Evolutionary conservation across 306 rosid species (phyloP).

Genomic region (Elaeagnus macrophylla): DNA sequence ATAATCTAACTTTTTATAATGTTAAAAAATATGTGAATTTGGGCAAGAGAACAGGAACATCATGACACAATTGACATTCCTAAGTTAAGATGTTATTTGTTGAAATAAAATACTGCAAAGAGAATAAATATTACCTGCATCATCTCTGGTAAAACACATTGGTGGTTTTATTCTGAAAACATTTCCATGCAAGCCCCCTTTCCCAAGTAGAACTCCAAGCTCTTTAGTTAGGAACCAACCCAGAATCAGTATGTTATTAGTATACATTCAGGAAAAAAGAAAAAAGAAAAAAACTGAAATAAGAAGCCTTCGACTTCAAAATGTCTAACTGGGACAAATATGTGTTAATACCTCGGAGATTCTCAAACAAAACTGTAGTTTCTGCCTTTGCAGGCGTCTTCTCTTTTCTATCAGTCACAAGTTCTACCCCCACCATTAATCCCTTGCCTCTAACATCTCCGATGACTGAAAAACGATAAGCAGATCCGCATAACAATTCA

Average conservation of each 20-base stretch:
- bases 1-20: no score
- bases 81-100: neutral
- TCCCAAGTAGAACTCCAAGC: constrained; percentile 76
- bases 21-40: no score
- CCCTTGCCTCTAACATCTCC: constrained; percentile 91
- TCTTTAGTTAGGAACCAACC: constrained; percentile 37
- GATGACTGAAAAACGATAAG: constrained; percentile 42
- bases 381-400: constrained; percentile 85
- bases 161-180: constrained; percentile 91
- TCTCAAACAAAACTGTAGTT: constrained; percentile 62
- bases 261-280: neutral
- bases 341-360: constrained; percentile 59
- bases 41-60: no score
- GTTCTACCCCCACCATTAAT: constrained; percentile 75
- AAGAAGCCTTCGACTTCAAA: neutral
- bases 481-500: neutral
- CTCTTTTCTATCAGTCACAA: constrained; percentile 47
- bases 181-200: constrained; percentile 78
- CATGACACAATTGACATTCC: no score
- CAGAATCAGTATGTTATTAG: constrained; percentile 14
- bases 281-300: constrained; percentile 3
- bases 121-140: constrained; percentile 48
- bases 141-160: constrained; percentile 81
- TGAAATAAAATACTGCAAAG: neutral
- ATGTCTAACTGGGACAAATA: neutral